phyloP scores from a whole-genome alignment of 352 stramenopile species.

The Pythium brassicae region DNA sequence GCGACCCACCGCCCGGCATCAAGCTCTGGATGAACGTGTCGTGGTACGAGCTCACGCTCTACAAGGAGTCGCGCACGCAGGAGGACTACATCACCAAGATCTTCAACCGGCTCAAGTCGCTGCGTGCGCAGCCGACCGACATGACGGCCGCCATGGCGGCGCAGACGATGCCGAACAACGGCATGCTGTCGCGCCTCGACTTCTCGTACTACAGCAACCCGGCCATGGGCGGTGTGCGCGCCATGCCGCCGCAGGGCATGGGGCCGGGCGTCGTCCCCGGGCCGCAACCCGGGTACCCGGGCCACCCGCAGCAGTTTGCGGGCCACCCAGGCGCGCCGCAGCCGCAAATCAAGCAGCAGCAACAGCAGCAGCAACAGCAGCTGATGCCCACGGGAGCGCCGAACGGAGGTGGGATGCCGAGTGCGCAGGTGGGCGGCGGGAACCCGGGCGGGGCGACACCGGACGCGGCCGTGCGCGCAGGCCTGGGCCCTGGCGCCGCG shows the following conservation, averaged over 20 bases:
- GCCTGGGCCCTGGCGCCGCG: constrained; percentile 3
- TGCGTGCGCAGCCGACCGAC: constrained; percentile 69
- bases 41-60: constrained; percentile 81
- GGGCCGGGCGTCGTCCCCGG: too few relatives aligned
- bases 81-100: constrained; percentile 89
- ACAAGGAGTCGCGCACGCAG: constrained; percentile 80
- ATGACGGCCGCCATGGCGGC: constrained; percentile 65
- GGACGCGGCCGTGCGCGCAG: not conserved
- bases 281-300: constrained; percentile 32
- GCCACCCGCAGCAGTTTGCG: constrained; percentile 34
- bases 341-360: constrained; percentile 15
- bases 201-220: constrained; percentile 77
- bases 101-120: constrained; percentile 74
- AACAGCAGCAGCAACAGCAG: too few relatives aligned
- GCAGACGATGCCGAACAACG: constrained; percentile 59
- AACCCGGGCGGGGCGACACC: not conserved
- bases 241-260: constrained; percentile 11
- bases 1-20: constrained; percentile 68
- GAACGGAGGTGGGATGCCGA: constrained; percentile 15
- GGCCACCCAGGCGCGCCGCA: constrained; percentile 19
- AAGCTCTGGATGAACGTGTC: constrained; percentile 87
- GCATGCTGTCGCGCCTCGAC: constrained; percentile 67
- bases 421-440: constrained; percentile 1
- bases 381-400: not conserved
- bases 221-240: constrained; percentile 40